Base-by-base conservation (phyloP, 768 basidiomycete species). In the Kondoa malvinella region DNA sequence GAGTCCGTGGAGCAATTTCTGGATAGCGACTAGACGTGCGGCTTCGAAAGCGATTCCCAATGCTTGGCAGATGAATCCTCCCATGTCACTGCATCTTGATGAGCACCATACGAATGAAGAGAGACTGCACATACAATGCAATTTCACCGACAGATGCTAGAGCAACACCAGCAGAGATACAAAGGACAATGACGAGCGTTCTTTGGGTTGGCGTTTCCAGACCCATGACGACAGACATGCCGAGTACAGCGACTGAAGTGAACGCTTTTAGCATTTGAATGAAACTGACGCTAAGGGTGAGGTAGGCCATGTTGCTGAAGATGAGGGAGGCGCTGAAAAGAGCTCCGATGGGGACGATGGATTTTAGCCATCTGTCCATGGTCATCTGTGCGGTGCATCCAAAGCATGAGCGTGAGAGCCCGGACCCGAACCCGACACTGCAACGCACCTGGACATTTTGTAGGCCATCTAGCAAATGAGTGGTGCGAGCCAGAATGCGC, bases 201-300 rank as follows among this genome's bases (percentile, higher is more conserved):
- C 85, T 86, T 71, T 82, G 83, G 77, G 84, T 90, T 0, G 90
- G 91, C 62, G 94, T 89, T 73, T 90, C 86, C 66, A 92, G 86
- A 68, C 87, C 86, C 81, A 87, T 87, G 1, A 83, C 78, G 85
- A 92, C 95, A 0, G 92, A 92, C 77, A 99, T 94, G 68, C 94
- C 69, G 29, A 75, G 65, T 25, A 75, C 74, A 2, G 74, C 73
- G 33, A 73, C 73, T 58, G 89, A 87, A 0, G 81, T 86, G 79
- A 95, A 96, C 1, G 92, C 92, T 88, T 92, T 73, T 50, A 67
- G 76, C 89, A 96, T 90, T 78, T 97, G 94, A 72, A 97, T 96
- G 78, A 94, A 97, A 0, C 89, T 84, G 14, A 94, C 89, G 72
- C 85, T 87, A 71, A 97, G 84, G 73, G 89, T 86, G 26, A 95